phyloP scores from a whole-genome alignment of 306 rosid species.

The Hippophae tibetana region DNA sequence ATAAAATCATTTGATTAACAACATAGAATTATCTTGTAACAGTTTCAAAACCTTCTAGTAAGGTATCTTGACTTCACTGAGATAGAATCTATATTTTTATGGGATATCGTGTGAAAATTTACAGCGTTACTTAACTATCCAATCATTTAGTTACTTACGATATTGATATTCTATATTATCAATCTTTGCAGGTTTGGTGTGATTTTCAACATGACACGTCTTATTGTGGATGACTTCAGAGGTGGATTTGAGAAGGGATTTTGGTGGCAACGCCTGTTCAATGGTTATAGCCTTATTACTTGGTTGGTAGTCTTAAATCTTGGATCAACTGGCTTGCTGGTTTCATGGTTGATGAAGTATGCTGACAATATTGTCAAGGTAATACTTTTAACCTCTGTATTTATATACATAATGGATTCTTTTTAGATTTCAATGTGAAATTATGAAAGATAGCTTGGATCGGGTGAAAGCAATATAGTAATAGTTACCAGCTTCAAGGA shows the following conservation, averaged over 20 bases:
- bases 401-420: background rate
- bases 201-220: slow-evolving; percentile 78
- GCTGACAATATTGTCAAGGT: slow-evolving; percentile 98
- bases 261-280: slow-evolving; percentile 87
- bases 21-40: too few species aligned
- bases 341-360: slow-evolving; percentile 94
- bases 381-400: slow-evolving; percentile 1
- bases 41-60: too few species aligned
- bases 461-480: too few species aligned
- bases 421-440: too few species aligned
- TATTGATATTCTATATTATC: background rate
- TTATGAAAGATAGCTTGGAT: background rate
- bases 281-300: slow-evolving; percentile 75
- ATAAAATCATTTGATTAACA: too few species aligned
- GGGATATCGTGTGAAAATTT: background rate
- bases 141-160: background rate
- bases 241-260: slow-evolving; percentile 90
- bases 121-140: background rate
- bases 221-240: slow-evolving; percentile 74
- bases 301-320: slow-evolving; percentile 91
- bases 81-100: background rate
- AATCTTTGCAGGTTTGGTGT: slow-evolving; percentile 68
- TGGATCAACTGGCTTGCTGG: slow-evolving; percentile 89
- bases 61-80: background rate
- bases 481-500: too few species aligned